Evolutionary conservation across 2,329 filamentous ascomycete species (phyloP).

Genomic region (Teratosphaeria zuluensis): DNA sequence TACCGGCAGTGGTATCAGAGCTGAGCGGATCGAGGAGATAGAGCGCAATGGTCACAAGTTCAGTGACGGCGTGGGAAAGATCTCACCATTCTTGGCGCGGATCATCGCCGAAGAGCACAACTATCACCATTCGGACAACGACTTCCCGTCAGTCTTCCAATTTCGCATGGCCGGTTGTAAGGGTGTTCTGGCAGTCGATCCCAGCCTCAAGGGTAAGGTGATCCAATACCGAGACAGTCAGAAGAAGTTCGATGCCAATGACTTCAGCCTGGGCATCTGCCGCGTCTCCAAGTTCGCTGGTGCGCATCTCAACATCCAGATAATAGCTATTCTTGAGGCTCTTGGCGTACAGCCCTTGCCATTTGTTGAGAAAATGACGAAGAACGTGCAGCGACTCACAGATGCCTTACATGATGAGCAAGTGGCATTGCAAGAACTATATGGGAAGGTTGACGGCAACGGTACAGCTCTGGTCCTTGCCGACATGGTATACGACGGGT

Average conservation of each 20-base stretch:
- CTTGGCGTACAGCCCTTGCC: constrained; percentile 60
- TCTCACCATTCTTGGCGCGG: constrained; percentile 67
- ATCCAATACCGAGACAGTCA: constrained; percentile 78
- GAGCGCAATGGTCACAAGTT: constrained; percentile 61
- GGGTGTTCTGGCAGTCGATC: constrained; percentile 71
- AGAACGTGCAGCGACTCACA: constrained; percentile 60
- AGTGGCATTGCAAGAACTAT: constrained; percentile 58
- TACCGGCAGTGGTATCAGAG: constrained; percentile 35
- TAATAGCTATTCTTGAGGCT: constrained; percentile 73
- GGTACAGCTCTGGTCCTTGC: constrained; percentile 66
- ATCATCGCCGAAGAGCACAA: constrained; percentile 64
- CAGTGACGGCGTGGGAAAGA: constrained; percentile 86
- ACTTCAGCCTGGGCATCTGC: constrained; percentile 74
- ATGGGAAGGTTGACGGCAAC: constrained; percentile 74
- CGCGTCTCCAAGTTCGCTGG: constrained; percentile 65
- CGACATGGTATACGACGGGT: constrained; percentile 67
- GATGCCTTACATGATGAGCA: constrained; percentile 56
- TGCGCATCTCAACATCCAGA: constrained; percentile 79
- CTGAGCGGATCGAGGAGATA: constrained; percentile 59
- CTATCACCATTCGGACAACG: constrained; percentile 40
- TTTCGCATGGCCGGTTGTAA: constrained; percentile 91
- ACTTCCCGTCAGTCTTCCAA: constrained; percentile 73
- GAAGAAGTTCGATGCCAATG: constrained; percentile 67
- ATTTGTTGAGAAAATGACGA: constrained; percentile 58
- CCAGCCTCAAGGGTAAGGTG: constrained; percentile 50